phyloP scores from a whole-genome alignment of 805 yeast genomes.

The Alloascoidea hylecoeti region DNA sequence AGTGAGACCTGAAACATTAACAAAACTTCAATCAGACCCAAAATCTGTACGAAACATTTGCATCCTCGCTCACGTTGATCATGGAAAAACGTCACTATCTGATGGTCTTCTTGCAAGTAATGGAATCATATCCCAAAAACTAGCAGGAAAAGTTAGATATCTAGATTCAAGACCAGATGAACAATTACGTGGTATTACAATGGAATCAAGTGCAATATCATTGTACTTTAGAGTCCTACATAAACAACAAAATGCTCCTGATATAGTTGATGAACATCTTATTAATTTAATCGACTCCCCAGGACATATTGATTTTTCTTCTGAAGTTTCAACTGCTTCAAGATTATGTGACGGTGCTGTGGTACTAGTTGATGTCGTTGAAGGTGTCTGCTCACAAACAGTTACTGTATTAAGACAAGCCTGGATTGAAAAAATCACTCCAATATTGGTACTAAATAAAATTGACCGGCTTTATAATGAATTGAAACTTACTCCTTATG shows the following conservation, averaged over 20 bases:
- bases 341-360: constrained; percentile 95
- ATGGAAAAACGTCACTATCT: constrained; percentile 91
- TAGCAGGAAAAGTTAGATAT: constrained; percentile 92
- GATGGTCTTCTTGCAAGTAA: constrained; percentile 89
- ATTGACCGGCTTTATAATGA: constrained; percentile 79
- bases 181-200: constrained; percentile 90
- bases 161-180: constrained; percentile 93
- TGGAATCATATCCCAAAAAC: constrained; percentile 86
- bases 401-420: constrained; percentile 89
- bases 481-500: constrained; percentile 66
- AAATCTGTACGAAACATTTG: constrained; percentile 76
- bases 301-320: constrained; percentile 96
- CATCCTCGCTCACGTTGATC: constrained; percentile 96
- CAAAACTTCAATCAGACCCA: constrained; percentile 56
- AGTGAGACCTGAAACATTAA: constrained; percentile 50
- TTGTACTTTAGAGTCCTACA: constrained; percentile 67
- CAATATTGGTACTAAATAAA: constrained; percentile 80
- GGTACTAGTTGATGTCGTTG: constrained; percentile 90
- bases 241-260: constrained; percentile 18
- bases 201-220: constrained; percentile 94
- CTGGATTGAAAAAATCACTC: constrained; percentile 86
- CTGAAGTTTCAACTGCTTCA: constrained; percentile 94
- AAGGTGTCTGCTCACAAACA: constrained; percentile 97
- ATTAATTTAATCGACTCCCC: constrained; percentile 95
- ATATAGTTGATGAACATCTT: constrained; percentile 56